Evolutionary conservation across 768 basidiomycete genomes (phyloP).

Genomic region (Collybia nuda): DNA sequence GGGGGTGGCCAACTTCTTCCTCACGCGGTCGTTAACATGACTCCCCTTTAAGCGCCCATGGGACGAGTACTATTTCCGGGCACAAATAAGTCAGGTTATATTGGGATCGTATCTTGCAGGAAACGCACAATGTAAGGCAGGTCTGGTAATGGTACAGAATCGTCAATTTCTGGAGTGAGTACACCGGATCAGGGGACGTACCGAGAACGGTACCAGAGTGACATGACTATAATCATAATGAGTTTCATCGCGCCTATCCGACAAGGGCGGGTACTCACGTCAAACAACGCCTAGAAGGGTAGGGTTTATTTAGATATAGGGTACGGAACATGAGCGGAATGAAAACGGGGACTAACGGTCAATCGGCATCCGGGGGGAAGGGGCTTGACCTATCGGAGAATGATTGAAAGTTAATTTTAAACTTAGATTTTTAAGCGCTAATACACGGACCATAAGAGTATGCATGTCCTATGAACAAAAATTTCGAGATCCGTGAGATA

Average conservation of each 20-base stretch:
- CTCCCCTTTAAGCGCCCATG: constrained; percentile 50
- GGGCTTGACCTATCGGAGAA: constrained; percentile 35
- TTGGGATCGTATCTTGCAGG: neutral
- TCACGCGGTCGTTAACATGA: constrained; percentile 32
- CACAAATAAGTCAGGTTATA: neutral
- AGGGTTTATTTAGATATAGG: neutral
- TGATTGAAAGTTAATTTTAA: neutral
- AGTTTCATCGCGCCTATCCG: neutral
- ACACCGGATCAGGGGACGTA: constrained; percentile 14
- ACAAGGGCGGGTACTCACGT: constrained; percentile 30
- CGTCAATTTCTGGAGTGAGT: neutral
- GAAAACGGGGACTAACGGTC: constrained; percentile 34
- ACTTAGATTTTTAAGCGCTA: neutral
- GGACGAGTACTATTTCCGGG: constrained; percentile 51
- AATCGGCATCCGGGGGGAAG: constrained; percentile 50
- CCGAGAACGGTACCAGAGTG: constrained; percentile 57
- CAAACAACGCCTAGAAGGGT: constrained; percentile 45
- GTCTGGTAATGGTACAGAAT: constrained; percentile 26
- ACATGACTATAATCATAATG: constrained; percentile 37
- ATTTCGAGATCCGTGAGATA: neutral
- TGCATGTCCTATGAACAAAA: constrained; percentile 43
- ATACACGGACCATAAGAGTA: constrained; percentile 39
- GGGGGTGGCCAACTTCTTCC: constrained; percentile 46
- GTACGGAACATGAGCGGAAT: neutral
- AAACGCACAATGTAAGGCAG: constrained; percentile 48